Conservation (phyloP, 352 stramenopile species). For the Phytophthora fragariaefolia region DNA sequence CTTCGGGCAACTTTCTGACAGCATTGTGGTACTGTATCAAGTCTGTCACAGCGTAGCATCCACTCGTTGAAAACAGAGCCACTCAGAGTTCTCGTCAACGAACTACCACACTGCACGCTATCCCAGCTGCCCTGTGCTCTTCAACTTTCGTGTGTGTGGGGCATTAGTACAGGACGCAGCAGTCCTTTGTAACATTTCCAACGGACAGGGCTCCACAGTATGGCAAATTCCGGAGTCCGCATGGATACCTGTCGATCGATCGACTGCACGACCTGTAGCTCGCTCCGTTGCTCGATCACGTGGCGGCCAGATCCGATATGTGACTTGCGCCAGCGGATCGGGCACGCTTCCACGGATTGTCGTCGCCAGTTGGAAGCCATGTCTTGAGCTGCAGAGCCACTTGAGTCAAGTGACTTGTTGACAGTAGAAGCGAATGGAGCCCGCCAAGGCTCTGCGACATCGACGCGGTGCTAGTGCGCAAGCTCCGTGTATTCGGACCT, state of each 20-base stretch:
- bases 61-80: no score
- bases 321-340: conserved; percentile 16
- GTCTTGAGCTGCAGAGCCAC: neutral
- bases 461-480: conserved; percentile 5
- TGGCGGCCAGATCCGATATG: neutral
- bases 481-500: conserved; percentile 25
- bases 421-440: conserved; percentile 18
- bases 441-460: conserved; percentile 25
- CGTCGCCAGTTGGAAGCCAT: neutral
- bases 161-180: neutral
- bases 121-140: no score
- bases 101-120: no score
- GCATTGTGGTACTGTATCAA: no score
- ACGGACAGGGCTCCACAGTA: conserved; percentile 19
- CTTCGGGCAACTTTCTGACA: no score
- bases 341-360: conserved; percentile 8
- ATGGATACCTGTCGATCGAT: neutral
- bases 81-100: no score
- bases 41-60: no score
- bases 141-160: no score
- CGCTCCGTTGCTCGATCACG: conserved; percentile 20
- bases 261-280: conserved; percentile 1
- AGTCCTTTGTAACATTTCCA: conserved; percentile 7
- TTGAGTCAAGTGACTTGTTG: neutral
- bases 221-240: conserved; percentile 7